A percentile compares a stretch with the other conserved stretches of the same genome.
Evolutionary conservation across 164 flowering plant genomes (phyloP).

Genomic region (Aristolochia contorta): DNA sequence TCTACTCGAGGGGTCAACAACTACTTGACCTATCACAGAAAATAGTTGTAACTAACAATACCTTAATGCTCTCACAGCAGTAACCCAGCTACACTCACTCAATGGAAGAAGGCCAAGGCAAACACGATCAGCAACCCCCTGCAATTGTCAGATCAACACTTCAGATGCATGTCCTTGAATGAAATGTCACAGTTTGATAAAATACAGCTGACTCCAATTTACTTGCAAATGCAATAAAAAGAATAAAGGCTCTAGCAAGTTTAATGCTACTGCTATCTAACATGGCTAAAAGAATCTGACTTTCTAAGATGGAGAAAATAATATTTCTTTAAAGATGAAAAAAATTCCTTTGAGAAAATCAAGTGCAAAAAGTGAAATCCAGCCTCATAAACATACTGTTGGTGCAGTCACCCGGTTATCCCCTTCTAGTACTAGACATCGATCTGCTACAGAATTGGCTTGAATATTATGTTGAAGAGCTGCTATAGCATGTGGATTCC

Average conservation of each 20-base stretch:
- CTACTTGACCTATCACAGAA: neutral
- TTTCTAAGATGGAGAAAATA: too few species aligned
- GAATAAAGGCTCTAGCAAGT: too few species aligned
- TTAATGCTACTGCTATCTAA: too few species aligned
- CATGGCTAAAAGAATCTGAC: too few species aligned
- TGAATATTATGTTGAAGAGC: constrained; percentile 67
- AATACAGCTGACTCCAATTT: too few species aligned
- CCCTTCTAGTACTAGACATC: constrained; percentile 82
- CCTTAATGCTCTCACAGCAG: constrained; percentile 92
- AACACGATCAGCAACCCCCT: constrained; percentile 92
- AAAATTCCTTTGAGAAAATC: neutral
- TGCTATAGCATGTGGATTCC: constrained; percentile 89
- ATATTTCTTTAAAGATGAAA: too few species aligned
- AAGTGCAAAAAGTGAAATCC: neutral
- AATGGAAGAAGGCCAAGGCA: constrained; percentile 89
- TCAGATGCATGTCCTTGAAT: too few species aligned
- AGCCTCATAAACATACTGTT: constrained; percentile 26
- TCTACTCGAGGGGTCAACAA: too few species aligned
- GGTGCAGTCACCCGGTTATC: constrained; percentile 79
- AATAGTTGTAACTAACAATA: constrained; percentile 4
- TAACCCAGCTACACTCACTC: constrained; percentile 89
- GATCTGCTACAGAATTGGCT: constrained; percentile 62
- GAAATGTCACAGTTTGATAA: too few species aligned
- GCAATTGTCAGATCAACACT: constrained; percentile 2
- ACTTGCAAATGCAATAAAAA: too few species aligned